Evolutionary conservation across 805 yeast genomes (phyloP).

Genomic region (Metschnikowia matae): DNA sequence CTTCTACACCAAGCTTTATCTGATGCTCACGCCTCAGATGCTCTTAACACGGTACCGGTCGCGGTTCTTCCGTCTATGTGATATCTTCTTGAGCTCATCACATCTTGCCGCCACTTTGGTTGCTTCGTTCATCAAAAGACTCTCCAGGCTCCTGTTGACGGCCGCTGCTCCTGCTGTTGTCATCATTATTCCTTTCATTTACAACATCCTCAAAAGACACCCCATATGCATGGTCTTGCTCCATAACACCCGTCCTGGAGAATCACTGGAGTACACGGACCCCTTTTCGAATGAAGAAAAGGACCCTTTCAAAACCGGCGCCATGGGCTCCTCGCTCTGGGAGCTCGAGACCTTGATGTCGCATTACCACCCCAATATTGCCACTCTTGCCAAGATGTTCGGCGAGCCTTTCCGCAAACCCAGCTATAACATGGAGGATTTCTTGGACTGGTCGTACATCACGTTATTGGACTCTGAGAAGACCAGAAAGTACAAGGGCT

Average conservation of each 20-base stretch:
- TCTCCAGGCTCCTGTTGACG: constrained; percentile 68
- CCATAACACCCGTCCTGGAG: constrained; percentile 45
- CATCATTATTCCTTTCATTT: constrained; percentile 82
- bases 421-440: constrained; percentile 87
- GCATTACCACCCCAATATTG: constrained; percentile 95
- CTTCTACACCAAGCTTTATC: constrained; percentile 78
- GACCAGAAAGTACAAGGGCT: constrained; percentile 60
- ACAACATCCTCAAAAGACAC: constrained; percentile 84
- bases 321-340: constrained; percentile 87
- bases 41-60: constrained; percentile 78
- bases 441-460: constrained; percentile 84
- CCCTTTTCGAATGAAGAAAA: constrained; percentile 60
- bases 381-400: constrained; percentile 83
- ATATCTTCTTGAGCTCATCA: constrained; percentile 78
- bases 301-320: constrained; percentile 77
- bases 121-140: constrained; percentile 83
- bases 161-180: constrained; percentile 90
- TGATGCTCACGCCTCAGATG: constrained; percentile 68
- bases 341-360: constrained; percentile 73
- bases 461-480: constrained; percentile 61
- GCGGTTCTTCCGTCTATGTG: constrained; percentile 82
- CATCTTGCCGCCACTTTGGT: constrained; percentile 80
- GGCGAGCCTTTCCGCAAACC: constrained; percentile 87
- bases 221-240: constrained; percentile 91
- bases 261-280: constrained; percentile 41